phyloP scores from a whole-genome alignment of 2,329 filamentous ascomycete species.

The Escovopsis weberi region DNA sequence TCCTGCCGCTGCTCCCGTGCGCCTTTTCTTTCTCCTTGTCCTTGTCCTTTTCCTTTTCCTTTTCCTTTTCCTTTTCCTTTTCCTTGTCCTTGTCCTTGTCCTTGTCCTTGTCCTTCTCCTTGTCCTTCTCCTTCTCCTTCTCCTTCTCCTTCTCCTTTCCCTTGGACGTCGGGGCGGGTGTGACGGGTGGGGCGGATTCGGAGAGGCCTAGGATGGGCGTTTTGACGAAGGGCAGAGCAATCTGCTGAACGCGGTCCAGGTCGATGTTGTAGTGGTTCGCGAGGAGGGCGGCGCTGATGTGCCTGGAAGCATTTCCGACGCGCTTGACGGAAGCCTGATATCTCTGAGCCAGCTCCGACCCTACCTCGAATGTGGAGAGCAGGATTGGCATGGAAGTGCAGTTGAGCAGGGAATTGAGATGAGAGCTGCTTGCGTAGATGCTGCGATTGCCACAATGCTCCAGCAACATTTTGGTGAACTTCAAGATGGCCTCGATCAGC shows the following conservation, averaged over 20 bases:
- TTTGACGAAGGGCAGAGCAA: slow-evolving; percentile 72
- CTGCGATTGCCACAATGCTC: slow-evolving; percentile 95
- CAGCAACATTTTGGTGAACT: slow-evolving; percentile 75
- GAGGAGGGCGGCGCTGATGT: slow-evolving; percentile 59
- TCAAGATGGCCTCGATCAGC: slow-evolving; percentile 64
- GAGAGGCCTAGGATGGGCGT: slow-evolving; percentile 40
- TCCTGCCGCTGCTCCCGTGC: slow-evolving; percentile 25
- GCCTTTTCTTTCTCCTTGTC: slow-evolving; percentile 63
- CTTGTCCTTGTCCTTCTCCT: slow-evolving; percentile 2
- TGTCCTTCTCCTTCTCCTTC: too few species aligned
- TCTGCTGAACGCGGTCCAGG: slow-evolving; percentile 67
- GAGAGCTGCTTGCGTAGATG: slow-evolving; percentile 85
- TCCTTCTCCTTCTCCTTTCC: slow-evolving; percentile 51
- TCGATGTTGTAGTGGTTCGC: slow-evolving; percentile 74
- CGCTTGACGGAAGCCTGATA: slow-evolving; percentile 84
- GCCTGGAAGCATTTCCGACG: slow-evolving; percentile 45
- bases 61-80: too few species aligned
- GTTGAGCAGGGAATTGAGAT: slow-evolving; percentile 79
- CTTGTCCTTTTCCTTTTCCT: too few species aligned
- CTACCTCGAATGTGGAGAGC: slow-evolving; percentile 62
- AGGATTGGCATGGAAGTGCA: slow-evolving; percentile 71
- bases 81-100: too few species aligned
- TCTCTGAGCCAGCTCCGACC: slow-evolving; percentile 75
- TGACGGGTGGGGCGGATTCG: slow-evolving; percentile 37
- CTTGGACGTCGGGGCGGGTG: slow-evolving; percentile 46